These are phyloP conservation scores for Colletotrichum orchidophilum DNA, from an alignment of 2,329 filamentous ascomycete species.

Conservation along the genomic window DNA sequence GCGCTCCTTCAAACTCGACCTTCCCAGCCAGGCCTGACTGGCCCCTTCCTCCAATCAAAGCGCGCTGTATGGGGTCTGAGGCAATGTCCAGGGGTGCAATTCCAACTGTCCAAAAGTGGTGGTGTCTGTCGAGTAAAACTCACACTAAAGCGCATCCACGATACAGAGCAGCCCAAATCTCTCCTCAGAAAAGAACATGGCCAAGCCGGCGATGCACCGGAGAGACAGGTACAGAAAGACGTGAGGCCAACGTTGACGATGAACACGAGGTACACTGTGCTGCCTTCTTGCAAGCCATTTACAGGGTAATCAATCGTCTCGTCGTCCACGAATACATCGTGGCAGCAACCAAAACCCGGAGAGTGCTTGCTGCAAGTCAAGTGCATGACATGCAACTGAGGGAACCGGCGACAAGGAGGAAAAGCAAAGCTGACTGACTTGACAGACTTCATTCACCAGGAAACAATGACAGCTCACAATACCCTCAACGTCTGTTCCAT, in stretches of 20 bases:
- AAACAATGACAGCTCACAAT: background rate
- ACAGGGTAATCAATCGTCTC: background rate
- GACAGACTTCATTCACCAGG: background rate
- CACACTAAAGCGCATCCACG: conserved; percentile 22
- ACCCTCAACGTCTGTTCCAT: background rate
- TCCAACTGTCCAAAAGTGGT: conserved; percentile 1
- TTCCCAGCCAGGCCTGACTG: background rate
- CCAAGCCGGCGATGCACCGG: background rate
- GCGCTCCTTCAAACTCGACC: background rate
- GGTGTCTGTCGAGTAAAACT: background rate
- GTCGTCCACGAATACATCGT: conserved; percentile 1
- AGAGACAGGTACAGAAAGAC: background rate
- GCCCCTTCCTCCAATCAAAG: background rate
- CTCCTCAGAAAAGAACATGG: background rate
- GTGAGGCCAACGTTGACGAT: background rate
- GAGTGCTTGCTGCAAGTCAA: background rate
- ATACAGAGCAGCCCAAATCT: background rate
- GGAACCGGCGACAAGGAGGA: background rate
- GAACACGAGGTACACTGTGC: background rate
- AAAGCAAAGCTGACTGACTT: conserved; percentile 7
- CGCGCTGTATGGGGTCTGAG: background rate
- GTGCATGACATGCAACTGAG: background rate
- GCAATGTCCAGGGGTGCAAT: background rate
- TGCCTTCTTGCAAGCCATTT: background rate
- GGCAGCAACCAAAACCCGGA: background rate